Percentiles rank a stretch among this genome's conserved stretches.
phyloP scores from a whole-genome alignment of 2,329 filamentous ascomycete species.

The Fusarium cicatricum region DNA sequence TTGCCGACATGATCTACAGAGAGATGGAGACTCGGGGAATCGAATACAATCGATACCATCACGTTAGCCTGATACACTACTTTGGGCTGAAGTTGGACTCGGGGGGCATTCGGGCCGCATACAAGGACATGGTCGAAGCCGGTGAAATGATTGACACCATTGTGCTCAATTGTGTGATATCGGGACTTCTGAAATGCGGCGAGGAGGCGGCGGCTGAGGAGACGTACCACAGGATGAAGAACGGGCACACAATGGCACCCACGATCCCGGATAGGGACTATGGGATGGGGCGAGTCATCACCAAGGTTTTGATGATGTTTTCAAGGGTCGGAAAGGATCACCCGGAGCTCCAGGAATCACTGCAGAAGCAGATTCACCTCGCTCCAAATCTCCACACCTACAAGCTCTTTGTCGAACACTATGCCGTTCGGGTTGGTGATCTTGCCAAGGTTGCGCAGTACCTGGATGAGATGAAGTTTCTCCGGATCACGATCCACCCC shows the following conservation, averaged over 20 bases:
- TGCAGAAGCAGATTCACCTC: conserved; percentile 71
- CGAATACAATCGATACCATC: conserved; percentile 78
- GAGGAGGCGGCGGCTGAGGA: conserved; percentile 81
- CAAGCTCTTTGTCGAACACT: conserved; percentile 79
- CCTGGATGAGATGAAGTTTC: conserved; percentile 81
- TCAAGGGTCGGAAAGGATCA: conserved; percentile 62
- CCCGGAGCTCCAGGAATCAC: conserved; percentile 59
- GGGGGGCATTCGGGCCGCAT: conserved; percentile 77
- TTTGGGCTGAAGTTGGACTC: conserved; percentile 79
- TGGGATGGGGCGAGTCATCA: conserved; percentile 58
- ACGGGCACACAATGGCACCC: conserved; percentile 54
- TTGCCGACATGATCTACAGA: conserved; percentile 84
- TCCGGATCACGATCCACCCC: conserved; percentile 73
- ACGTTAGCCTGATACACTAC: conserved; percentile 84
- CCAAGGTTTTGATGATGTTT: conserved; percentile 66
- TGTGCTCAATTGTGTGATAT: conserved; percentile 86
- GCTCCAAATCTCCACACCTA: conserved; percentile 82
- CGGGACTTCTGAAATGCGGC: conserved; percentile 76
- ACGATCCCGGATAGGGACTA: conserved; percentile 56
- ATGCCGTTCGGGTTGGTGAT: conserved; percentile 73
- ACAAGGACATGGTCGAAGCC: conserved; percentile 81
- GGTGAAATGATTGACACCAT: conserved; percentile 90
- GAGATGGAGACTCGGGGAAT: conserved; percentile 80
- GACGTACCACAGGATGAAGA: conserved; percentile 87
- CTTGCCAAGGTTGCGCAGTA: conserved; percentile 74